Evolutionary conservation across 257 asterid species (phyloP).

Genomic region (Thymus quinquecostatus): DNA sequence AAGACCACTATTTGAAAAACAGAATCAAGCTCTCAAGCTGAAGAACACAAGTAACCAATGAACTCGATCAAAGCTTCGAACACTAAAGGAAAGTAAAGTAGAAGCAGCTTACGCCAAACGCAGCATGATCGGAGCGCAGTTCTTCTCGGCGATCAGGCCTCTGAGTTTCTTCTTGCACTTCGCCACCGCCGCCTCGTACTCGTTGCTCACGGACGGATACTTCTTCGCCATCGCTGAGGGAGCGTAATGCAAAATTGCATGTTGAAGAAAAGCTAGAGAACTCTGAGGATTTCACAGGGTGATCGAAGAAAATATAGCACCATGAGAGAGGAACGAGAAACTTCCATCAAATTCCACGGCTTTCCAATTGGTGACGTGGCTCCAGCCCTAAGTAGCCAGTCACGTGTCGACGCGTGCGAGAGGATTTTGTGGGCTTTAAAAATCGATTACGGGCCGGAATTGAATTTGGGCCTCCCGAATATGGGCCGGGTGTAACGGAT

Average conservation of each 20-base stretch:
- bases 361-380: conserved; percentile 35
- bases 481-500: no score
- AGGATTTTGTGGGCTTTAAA: no score
- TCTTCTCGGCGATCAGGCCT: conserved; percentile 55
- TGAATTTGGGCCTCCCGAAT: no score
- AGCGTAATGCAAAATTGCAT: no score
- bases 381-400: background rate
- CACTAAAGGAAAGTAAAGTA: background rate
- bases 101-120: conserved; percentile 47
- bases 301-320: background rate
- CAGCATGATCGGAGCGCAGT: conserved; percentile 57
- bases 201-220: conserved; percentile 60
- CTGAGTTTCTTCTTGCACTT: conserved; percentile 72
- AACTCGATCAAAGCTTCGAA: background rate
- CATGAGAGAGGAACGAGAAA: conserved; percentile 34
- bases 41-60: no score
- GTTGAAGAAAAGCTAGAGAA: no score
- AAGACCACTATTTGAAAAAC: no score
- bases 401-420: background rate
- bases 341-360: conserved; percentile 39
- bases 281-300: background rate
- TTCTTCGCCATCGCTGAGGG: conserved; percentile 51
- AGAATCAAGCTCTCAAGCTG: no score
- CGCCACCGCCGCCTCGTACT: conserved; percentile 60
- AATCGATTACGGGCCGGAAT: no score